These are phyloP conservation scores for Leptographium procerum DNA, from an alignment of 2,329 filamentous ascomycete species.

Conservation along the genomic window DNA sequence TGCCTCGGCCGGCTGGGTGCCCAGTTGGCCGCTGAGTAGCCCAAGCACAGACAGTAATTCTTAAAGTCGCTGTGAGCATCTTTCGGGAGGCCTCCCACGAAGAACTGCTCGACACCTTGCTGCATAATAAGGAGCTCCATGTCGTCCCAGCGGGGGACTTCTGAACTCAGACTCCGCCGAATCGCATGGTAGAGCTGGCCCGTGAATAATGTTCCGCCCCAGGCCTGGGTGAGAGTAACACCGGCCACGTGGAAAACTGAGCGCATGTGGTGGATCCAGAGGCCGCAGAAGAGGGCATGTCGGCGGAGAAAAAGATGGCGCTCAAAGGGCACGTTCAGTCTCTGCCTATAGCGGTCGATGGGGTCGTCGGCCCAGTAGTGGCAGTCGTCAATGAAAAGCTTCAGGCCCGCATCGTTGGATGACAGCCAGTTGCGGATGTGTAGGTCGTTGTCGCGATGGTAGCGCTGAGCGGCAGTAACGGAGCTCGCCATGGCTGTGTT, in stretches of 20 bases:
- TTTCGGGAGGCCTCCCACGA: slow-evolving; percentile 22
- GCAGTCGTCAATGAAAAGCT: not conserved
- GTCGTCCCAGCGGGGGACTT: slow-evolving; percentile 23
- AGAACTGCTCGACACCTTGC: slow-evolving; percentile 23
- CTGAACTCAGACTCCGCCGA: slow-evolving; percentile 17
- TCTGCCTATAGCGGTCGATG: not conserved
- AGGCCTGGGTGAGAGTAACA: slow-evolving; percentile 23
- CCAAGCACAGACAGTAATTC: slow-evolving; percentile 26
- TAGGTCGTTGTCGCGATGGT: slow-evolving; percentile 17
- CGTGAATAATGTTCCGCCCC: slow-evolving; percentile 25
- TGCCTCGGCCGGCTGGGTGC: slow-evolving; percentile 11
- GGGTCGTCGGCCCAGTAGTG: not conserved
- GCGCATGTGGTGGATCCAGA: slow-evolving; percentile 25
- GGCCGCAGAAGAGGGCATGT: slow-evolving; percentile 22
- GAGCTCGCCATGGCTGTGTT: slow-evolving; percentile 13
- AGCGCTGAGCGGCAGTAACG: slow-evolving; percentile 18
- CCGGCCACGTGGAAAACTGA: slow-evolving; percentile 20
- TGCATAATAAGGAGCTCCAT: slow-evolving; percentile 24
- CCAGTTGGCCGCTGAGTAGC: slow-evolving; percentile 19
- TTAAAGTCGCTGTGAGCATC: slow-evolving; percentile 21
- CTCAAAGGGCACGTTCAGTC: not conserved
- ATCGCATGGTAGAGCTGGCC: slow-evolving; percentile 32
- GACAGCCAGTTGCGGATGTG: slow-evolving; percentile 11
- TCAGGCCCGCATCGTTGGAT: slow-evolving; percentile 17
- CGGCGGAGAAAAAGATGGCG: not conserved